These are phyloP conservation scores for Saccharomycopsis vini DNA, from an alignment of 805 yeast genomes.

Conservation along the genomic window DNA sequence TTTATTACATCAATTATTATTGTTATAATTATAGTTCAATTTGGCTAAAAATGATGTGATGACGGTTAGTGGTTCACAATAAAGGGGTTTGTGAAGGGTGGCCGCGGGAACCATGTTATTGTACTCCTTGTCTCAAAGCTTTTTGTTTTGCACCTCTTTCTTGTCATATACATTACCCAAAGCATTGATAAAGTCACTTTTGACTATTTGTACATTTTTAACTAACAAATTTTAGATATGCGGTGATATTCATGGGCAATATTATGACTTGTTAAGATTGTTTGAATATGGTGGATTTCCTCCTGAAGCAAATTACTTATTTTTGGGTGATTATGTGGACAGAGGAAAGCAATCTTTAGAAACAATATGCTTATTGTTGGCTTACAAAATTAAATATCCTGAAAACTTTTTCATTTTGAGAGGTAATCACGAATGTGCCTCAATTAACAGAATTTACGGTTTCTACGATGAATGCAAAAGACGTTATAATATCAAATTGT, in stretches of 20 bases:
- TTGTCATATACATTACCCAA: too few relatives aligned
- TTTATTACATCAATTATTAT: background rate
- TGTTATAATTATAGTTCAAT: too few relatives aligned
- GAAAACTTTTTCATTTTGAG: constrained; percentile 94
- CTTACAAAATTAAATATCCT: constrained; percentile 96
- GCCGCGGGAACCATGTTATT: background rate
- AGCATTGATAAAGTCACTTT: too few relatives aligned
- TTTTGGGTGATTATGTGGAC: constrained; percentile 95
- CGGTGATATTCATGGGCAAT: constrained; percentile 98
- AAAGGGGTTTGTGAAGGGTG: background rate
- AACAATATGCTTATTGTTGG: constrained; percentile 87
- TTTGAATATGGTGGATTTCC: constrained; percentile 99
- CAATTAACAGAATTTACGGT: constrained; percentile 95
- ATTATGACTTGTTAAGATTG: constrained; percentile 87
- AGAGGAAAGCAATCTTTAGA: constrained; percentile 97
- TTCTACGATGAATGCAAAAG: constrained; percentile 98
- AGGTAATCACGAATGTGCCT: constrained; percentile 98
- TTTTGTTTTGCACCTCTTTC: too few relatives aligned
- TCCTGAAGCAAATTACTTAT: constrained; percentile 94
- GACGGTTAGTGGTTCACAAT: background rate
- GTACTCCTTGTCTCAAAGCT: too few relatives aligned
- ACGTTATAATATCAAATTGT: constrained; percentile 93
- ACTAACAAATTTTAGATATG: constrained; percentile 41
- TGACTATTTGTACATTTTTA: too few relatives aligned
- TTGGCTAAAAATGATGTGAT: too few relatives aligned